Evolutionary conservation across 2,329 filamentous ascomycete genomes (phyloP).

Genomic region (Fusarium sp.): DNA sequence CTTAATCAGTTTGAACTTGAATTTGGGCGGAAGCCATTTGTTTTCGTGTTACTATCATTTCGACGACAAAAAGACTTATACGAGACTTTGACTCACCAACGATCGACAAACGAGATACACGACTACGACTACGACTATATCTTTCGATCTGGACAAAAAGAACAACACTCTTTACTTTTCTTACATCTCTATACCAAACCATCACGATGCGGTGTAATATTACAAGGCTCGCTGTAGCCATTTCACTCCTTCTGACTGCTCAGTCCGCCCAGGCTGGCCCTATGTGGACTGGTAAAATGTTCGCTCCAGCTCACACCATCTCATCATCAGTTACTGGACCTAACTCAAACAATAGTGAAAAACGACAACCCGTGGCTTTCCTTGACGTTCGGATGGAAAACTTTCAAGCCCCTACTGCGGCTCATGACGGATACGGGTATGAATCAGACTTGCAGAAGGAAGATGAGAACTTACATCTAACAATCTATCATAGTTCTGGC

Average conservation of each 20-base stretch:
- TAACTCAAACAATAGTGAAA: constrained; percentile 37
- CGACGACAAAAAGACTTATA: constrained; percentile 6
- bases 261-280: constrained; percentile 54
- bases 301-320: constrained; percentile 19
- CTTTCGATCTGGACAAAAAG: constrained; percentile 15
- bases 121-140: constrained; percentile 4
- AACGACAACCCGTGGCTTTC: constrained; percentile 39
- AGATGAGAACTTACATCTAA: constrained; percentile 20
- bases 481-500: constrained; percentile 23
- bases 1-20: constrained; percentile 33
- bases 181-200: constrained; percentile 1
- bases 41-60: constrained; percentile 17
- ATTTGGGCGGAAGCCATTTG: constrained; percentile 12
- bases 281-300: constrained; percentile 53
- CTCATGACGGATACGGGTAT: constrained; percentile 39
- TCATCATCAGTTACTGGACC: neutral
- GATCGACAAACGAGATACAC: constrained; percentile 25
- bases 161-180: constrained; percentile 16
- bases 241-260: constrained; percentile 49
- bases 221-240: constrained; percentile 38
- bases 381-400: constrained; percentile 31
- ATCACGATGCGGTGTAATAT: constrained; percentile 44
- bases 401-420: constrained; percentile 33
- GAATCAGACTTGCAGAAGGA: neutral
- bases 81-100: constrained; percentile 31